Evolutionary conservation across 805 yeast species (phyloP).

Genomic region (Pichia manshurica): DNA sequence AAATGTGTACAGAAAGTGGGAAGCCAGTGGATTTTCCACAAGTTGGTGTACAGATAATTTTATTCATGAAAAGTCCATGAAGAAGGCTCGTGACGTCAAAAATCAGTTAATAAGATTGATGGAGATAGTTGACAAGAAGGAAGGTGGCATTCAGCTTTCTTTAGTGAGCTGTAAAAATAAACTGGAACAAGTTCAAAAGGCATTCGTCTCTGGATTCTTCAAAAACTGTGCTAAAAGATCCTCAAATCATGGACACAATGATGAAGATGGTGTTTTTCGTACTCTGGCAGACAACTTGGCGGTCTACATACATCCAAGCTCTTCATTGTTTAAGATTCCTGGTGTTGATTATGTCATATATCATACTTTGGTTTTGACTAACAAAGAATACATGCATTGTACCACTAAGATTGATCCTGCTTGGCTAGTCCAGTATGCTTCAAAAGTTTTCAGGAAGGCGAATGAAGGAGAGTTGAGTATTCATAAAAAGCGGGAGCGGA

Average conservation of each 20-base stretch:
- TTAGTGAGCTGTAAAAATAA: constrained; percentile 47
- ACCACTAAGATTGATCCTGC: constrained; percentile 74
- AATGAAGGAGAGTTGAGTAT: constrained; percentile 46
- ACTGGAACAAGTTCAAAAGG: constrained; percentile 50
- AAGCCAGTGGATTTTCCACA: constrained; percentile 46
- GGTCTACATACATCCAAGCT: constrained; percentile 84
- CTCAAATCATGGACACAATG: constrained; percentile 29
- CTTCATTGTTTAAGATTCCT: constrained; percentile 50
- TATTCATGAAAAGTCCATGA: constrained; percentile 71
- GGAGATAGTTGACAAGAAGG: constrained; percentile 35
- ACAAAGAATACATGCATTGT: constrained; percentile 88
- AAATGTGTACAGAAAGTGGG: constrained; percentile 79
- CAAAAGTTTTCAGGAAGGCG: constrained; percentile 63
- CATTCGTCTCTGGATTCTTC: constrained; percentile 64
- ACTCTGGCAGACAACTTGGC: constrained; percentile 63
- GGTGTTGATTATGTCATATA: constrained; percentile 74
- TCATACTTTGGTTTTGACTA: constrained; percentile 75
- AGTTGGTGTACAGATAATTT: constrained; percentile 79
- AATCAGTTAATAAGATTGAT: constrained; percentile 60
- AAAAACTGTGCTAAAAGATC: constrained; percentile 62
- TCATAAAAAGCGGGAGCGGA: constrained; percentile 53
- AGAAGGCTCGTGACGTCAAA: constrained; percentile 74
- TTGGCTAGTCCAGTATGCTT: constrained; percentile 70
- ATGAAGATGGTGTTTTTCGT: constrained; percentile 45
- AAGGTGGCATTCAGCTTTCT: constrained; percentile 19